These are phyloP conservation scores for Podospora bellae-mahoneyi DNA, from an alignment of 495 filamentous ascomycete genomes.

Conservation along the genomic window DNA sequence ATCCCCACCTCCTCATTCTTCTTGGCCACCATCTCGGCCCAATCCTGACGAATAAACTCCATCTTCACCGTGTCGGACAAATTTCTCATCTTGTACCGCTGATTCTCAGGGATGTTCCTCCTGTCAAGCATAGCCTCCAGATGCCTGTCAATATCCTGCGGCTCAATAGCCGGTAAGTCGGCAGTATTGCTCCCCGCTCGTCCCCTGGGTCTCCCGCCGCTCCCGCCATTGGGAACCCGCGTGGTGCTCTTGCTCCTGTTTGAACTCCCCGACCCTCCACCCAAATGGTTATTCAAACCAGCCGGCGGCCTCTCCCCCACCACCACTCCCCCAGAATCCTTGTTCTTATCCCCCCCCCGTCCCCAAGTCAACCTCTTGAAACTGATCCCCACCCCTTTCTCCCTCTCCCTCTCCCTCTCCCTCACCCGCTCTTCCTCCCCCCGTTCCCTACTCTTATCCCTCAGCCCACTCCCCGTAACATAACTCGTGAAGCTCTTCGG, in stretches of 20 bases:
- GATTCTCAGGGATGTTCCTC: slow-evolving; percentile 87
- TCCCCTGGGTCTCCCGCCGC: background rate
- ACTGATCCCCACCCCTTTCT: slow-evolving; percentile 9
- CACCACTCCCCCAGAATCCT: background rate
- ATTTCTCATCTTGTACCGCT: slow-evolving; percentile 88
- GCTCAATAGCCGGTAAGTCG: slow-evolving; percentile 32
- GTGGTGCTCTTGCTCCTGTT: background rate
- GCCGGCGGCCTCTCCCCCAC: background rate
- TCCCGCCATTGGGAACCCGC: background rate
- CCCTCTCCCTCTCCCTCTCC: slow-evolving; percentile 11
- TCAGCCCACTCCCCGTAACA: slow-evolving; percentile 3
- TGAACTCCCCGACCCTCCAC: background rate
- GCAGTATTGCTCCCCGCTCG: slow-evolving; percentile 6
- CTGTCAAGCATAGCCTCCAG: slow-evolving; percentile 73
- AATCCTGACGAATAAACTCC: slow-evolving; percentile 89
- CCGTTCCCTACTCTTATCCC: slow-evolving; percentile 16
- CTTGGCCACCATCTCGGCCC: slow-evolving; percentile 57
- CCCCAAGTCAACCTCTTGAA: slow-evolving; percentile 31
- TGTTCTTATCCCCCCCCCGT: slow-evolving; percentile 8
- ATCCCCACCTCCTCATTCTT: slow-evolving; percentile 19
- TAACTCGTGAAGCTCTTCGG: slow-evolving; percentile 34
- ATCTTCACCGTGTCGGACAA: slow-evolving; percentile 86
- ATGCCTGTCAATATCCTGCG: slow-evolving; percentile 51
- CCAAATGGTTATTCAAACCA: background rate
- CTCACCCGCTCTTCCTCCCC: slow-evolving; percentile 6